phyloP scores from a whole-genome alignment of 768 basidiomycete genomes.

The Hypsizygus marmoreus region DNA sequence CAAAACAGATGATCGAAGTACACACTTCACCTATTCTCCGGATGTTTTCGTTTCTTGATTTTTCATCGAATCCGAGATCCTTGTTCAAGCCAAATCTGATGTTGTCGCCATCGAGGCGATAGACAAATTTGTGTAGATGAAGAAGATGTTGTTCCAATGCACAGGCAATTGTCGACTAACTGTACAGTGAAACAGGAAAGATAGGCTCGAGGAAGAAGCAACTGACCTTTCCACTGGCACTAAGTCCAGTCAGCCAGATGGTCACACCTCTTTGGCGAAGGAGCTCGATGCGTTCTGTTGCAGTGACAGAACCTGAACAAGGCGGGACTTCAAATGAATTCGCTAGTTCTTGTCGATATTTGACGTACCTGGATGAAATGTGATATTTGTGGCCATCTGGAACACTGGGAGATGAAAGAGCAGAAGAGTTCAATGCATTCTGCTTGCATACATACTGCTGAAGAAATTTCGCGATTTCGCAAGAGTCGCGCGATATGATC shows the following conservation, averaged over 20 bases:
- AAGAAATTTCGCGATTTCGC: background rate
- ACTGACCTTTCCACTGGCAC: slow-evolving; percentile 89
- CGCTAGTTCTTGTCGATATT: background rate
- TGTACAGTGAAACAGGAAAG: too few species aligned
- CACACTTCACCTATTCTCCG: slow-evolving; percentile 92
- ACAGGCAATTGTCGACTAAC: slow-evolving; percentile 94
- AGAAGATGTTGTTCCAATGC: slow-evolving; percentile 95
- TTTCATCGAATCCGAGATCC: slow-evolving; percentile 92
- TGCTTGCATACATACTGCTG: background rate
- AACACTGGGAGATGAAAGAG: background rate
- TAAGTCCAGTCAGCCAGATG: slow-evolving; percentile 96
- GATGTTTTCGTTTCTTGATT: slow-evolving; percentile 93
- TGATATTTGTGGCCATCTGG: slow-evolving; percentile 55
- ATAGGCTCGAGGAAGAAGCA: background rate
- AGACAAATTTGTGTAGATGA: slow-evolving; percentile 81
- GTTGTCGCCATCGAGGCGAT: slow-evolving; percentile 96
- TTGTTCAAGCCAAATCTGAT: slow-evolving; percentile 96
- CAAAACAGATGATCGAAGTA: background rate
- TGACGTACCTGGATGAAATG: slow-evolving; percentile 42
- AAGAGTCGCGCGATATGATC: slow-evolving; percentile 22
- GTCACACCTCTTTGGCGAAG: slow-evolving; percentile 86
- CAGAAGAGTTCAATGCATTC: background rate
- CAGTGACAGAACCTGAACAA: slow-evolving; percentile 67
- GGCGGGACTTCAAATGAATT: slow-evolving; percentile 3
- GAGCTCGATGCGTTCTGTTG: slow-evolving; percentile 64